Percentiles rank a stretch among this genome's conserved stretches.
These are phyloP conservation scores for Cercospora berteroae DNA, from an alignment of 2,329 filamentous ascomycete genomes.

Conservation along the genomic window DNA sequence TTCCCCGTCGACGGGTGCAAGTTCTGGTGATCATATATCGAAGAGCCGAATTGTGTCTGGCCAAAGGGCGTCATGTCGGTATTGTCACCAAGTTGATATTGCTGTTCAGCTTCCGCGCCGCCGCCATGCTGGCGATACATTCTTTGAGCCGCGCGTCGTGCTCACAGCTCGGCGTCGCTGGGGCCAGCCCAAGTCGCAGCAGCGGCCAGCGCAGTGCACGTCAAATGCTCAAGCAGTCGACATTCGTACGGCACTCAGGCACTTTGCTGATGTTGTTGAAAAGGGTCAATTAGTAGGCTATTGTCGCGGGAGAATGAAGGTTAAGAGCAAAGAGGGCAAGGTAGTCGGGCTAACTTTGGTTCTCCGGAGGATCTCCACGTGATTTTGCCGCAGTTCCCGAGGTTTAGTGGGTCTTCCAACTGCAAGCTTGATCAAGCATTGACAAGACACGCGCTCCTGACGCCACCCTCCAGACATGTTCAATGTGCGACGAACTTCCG, in stretches of 20 bases:
- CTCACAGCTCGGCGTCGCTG: neutral
- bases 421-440: neutral
- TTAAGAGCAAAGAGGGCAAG: neutral
- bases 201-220: neutral
- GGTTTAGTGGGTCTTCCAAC: neutral
- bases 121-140: conserved; percentile 31
- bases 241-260: neutral
- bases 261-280: neutral
- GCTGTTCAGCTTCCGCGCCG: conserved; percentile 27
- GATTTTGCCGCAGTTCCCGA: neutral
- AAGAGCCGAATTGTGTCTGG: conserved; percentile 25
- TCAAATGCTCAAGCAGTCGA: neutral
- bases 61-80: conserved; percentile 25
- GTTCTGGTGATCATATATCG: conserved; percentile 29
- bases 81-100: conserved; percentile 25
- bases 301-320: neutral
- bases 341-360: neutral
- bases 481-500: neutral
- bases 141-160: neutral
- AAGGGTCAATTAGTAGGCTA: neutral
- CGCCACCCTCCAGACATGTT: neutral
- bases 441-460: neutral
- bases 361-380: neutral
- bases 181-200: neutral
- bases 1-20: conserved; percentile 18